Base-by-base conservation (phyloP, 768 basidiomycete genomes). In the Wakefieldia striispora region DNA sequence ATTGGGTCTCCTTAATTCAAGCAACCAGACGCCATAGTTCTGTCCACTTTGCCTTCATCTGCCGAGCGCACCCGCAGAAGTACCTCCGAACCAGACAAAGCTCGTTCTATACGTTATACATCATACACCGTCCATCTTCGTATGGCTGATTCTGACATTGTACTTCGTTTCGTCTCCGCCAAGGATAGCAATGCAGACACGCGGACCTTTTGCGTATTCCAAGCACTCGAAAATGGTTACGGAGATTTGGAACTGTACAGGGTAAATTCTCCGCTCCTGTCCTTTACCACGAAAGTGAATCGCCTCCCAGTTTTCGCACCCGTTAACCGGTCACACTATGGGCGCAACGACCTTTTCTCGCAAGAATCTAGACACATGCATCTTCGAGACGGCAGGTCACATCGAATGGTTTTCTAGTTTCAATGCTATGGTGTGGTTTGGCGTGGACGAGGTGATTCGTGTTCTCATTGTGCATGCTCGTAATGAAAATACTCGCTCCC, bases 351-450 rank as follows among this genome's bases (percentile, higher is more conserved):
- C 73, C 4, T 78, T 77, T 47, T 70, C 73, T 47, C 74, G 80
- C 43, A 76, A 70, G 54, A 81, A 82, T 56, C 43, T 70, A 11
- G 58, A 56, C 7, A 79, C 76, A 1, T 45, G 61, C 14, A 56
- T 69, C 17, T 81, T 77, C 55, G 81, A 83, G 59, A 70, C 71
- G 16, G 80, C 79, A 3, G 82, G 81, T 3, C 66, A 74, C 31
- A 74, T 83, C 48, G 75, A 78, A 42, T 83, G 81, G 81, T 63
- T 64, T 36, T 75, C 77, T 4, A 64, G 68, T 41, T 63, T 66
- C 41, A 76, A 72, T 43, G 76, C 74, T 6, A 73, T 62, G 0
- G 70, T 79, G 9, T 69, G 72, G 53, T 81, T 81, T 57, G 81
- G 81, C 8, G 58, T 75, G 16, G 72, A 75, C 21, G 70, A 75